Percentiles rank a stretch among this genome's conserved stretches.
phyloP scores from a whole-genome alignment of 192 early-diverging fungal genomes.

The Dissophora globulifera region DNA sequence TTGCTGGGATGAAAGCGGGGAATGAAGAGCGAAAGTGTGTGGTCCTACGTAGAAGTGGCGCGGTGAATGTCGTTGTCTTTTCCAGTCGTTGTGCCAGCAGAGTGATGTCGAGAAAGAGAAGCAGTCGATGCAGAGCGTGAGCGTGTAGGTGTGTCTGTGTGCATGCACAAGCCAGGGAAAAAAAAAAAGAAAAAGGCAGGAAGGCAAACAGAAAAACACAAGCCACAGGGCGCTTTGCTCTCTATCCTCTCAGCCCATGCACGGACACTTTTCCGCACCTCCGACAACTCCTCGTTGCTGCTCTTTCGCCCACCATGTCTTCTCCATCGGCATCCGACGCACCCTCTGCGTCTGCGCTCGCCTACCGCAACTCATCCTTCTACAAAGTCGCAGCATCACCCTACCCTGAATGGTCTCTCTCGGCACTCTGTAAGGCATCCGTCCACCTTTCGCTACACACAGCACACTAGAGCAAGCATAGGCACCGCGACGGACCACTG shows the following conservation, averaged over 20 bases:
- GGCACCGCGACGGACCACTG: no score
- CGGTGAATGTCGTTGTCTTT: no score
- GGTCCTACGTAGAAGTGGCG: no score
- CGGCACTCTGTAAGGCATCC: conserved; percentile 35
- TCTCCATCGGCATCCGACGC: not conserved
- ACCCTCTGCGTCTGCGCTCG: conserved; percentile 11
- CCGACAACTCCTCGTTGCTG: no score
- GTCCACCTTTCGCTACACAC: not conserved
- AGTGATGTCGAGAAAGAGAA: no score
- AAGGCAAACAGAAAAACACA: not conserved
- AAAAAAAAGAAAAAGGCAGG: conserved; percentile 4
- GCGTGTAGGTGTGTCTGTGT: not conserved
- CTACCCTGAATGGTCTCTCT: conserved; percentile 45
- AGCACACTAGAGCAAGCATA: not conserved
- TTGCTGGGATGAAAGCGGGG: no score
- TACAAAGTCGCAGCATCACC: conserved; percentile 30
- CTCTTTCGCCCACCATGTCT: not conserved
- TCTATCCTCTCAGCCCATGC: no score
- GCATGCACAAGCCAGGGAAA: no score
- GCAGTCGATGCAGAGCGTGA: not conserved
- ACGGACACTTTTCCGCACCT: no score
- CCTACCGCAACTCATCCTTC: conserved; percentile 32
- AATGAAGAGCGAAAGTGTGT: no score
- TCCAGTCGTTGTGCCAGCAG: no score
- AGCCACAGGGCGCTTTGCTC: no score